Evolutionary conservation across 176 grass and related monocot species (phyloP), one percentile per base, ranked within the genome.

Genomic region (Avena atlantica): DNA sequence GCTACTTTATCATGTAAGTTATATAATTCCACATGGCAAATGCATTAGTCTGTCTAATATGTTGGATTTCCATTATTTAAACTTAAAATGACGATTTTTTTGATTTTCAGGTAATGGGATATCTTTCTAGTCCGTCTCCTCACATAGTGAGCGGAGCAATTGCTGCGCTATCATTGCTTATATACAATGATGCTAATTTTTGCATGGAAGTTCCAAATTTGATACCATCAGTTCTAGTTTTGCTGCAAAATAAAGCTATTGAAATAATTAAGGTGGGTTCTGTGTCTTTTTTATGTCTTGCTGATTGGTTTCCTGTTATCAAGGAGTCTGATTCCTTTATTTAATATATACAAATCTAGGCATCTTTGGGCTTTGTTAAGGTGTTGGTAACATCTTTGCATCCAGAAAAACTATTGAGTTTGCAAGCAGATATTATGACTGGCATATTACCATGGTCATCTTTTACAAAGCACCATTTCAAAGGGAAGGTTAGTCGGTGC

Each of bases 91-190:
- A 62, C 31, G 44, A 78, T 87, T 70, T 80, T 47, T n/a, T 90
- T 78, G 23, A 55, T 86, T 86, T 83, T 71, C 90, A 98, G 96
- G 90, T 98, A 57, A 98, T 98, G 96, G 96, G 96, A 57, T 98
- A 98, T 92, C 93, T 98, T 63, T 94, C 96, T 76, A 92, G 90
- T 86, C 83, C 88, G 75, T 95, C 96, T 88, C 84, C 93, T 71
- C 96, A 95, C 76, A 94, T 98, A 86, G 84, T 93, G 63, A 94
- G 96, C 69, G 96, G 96, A 65, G 93, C 96, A 81, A 87, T 98
- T 78, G 94, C 93, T 81, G 96, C 96, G 70, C 76, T 98, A 76
- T 98, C 96, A 74, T 90, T 98, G 92, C 93, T 98, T 86, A 98
- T 95, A 89, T 98, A 98, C 71, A 95, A 82, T 79, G 93, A 96